Evolutionary conservation across 2,329 filamentous ascomycete genomes (phyloP).

Genomic region (Fusarium sp.): DNA sequence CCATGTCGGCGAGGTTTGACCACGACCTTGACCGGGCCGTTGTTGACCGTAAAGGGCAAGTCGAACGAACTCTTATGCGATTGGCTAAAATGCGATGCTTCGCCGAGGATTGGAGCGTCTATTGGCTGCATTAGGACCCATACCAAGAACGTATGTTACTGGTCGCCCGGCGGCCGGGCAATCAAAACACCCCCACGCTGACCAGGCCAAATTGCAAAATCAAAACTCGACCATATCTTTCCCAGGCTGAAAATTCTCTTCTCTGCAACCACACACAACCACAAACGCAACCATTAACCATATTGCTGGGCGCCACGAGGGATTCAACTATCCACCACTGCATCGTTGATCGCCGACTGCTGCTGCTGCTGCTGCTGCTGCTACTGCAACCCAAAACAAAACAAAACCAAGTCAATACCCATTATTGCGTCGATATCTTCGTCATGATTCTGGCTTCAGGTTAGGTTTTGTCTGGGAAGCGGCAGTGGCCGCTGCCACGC

Average conservation of each 20-base stretch:
- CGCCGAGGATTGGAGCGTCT: slow-evolving; percentile 30
- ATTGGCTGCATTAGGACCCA: slow-evolving; percentile 6
- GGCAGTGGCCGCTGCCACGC: slow-evolving; percentile 14
- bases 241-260: slow-evolving; percentile 27
- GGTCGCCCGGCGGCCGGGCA: slow-evolving; percentile 21
- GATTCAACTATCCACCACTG: slow-evolving; percentile 19
- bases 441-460: slow-evolving; percentile 22
- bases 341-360: slow-evolving; percentile 40
- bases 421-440: slow-evolving; percentile 6
- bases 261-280: slow-evolving; percentile 43
- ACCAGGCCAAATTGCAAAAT: slow-evolving; percentile 49
- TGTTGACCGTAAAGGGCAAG: slow-evolving; percentile 33
- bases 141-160: slow-evolving; percentile 5
- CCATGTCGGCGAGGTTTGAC: slow-evolving; percentile 12
- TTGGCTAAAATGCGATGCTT: slow-evolving; percentile 21
- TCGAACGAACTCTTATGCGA: slow-evolving; percentile 23
- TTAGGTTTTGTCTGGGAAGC: slow-evolving; percentile 14
- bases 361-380: slow-evolving; percentile 15
- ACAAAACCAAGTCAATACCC: slow-evolving; percentile 9
- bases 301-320: slow-evolving; percentile 39
- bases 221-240: slow-evolving; percentile 47
- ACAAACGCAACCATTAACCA: slow-evolving; percentile 26
- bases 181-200: slow-evolving; percentile 48
- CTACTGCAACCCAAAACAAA: slow-evolving; percentile 39
- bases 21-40: slow-evolving; percentile 14